Evolutionary conservation across 2,329 filamentous ascomycete species (phyloP), one percentile per base, ranked within the genome.

Genomic region (Helminthosporium solani): DNA sequence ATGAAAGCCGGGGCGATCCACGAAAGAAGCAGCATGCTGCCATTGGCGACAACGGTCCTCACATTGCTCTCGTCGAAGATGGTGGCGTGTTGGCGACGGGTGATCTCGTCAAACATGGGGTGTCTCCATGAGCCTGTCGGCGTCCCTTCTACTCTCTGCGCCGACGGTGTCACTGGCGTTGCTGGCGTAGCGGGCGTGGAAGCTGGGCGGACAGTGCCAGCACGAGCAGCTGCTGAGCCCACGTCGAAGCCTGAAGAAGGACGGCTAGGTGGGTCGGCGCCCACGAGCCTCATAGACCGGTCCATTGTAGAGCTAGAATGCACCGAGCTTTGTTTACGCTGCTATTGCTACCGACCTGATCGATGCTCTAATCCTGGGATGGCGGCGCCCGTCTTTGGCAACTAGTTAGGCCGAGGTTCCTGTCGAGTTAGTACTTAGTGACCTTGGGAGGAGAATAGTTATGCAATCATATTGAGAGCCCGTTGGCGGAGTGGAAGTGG

Each of bases 61-160:
- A 94, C 73, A 55, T 96, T 92, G 66, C 81, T 82, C 58, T 91
- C 84, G 45, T 85, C 83, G 68, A 97, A 96, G 38, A 79, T 87
- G 12, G 84, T 83, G 16, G 85, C 85, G 67, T 88, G 85, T 65
- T 90, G 88, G 41, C 94, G 84, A 52, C 81, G 81, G 14, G 87
- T 84, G 66, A 99, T 95, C 72, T 97, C 92, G 61, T 90, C 81
- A 54, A 96, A 79, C 53, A 86, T 84, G 27, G 94, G 94, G 69
- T 99, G 94, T 63, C 85, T 83, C 92, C 94, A 99, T 65, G 85
- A 89, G 44, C 92, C 91, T 6, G 88, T 66, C 3, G 74, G 68
- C 8, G 70, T 68, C 42, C 56, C 45, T 35, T 60, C 51, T n/a
- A 48, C 44, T 19, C 47, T 54, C 40, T 66, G 66, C 1, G 57